Percentiles rank a stretch among this genome's conserved stretches.
phyloP scores from a whole-genome alignment of 306 rosid genomes.

The Sesbania bispinosa region DNA sequence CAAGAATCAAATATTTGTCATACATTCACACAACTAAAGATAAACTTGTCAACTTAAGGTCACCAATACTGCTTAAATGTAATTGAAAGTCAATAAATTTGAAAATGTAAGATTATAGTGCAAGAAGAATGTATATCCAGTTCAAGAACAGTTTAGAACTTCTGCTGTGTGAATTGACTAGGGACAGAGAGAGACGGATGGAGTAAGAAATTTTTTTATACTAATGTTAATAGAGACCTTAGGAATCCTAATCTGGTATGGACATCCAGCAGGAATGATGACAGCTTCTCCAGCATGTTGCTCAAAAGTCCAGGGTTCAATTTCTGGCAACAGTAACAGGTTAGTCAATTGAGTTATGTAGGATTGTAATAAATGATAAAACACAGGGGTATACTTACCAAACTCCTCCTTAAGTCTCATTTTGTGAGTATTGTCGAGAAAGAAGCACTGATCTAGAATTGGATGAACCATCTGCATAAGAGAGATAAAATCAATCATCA shows the following conservation, averaged over 20 bases:
- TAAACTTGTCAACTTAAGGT: background rate
- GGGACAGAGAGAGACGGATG: background rate
- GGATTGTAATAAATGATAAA: slow-evolving; percentile 2
- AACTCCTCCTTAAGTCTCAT: slow-evolving; percentile 87
- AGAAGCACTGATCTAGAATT: slow-evolving; percentile 75
- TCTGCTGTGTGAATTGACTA: background rate
- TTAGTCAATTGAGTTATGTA: slow-evolving; percentile 22
- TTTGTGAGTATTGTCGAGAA: slow-evolving; percentile 71
- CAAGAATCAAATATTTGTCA: slow-evolving; percentile 27
- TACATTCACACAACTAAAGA: background rate
- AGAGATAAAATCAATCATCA: slow-evolving; percentile 19
- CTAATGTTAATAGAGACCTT: slow-evolving; percentile 53
- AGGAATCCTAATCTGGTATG: slow-evolving; percentile 84
- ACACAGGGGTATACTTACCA: slow-evolving; percentile 42
- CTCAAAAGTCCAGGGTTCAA: slow-evolving; percentile 97
- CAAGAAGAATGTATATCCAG: background rate
- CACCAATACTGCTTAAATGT: background rate
- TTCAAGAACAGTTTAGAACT: background rate
- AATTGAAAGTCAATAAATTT: background rate
- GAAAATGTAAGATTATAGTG: background rate
- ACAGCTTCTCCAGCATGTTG: slow-evolving; percentile 96
- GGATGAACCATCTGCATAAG: slow-evolving; percentile 83
- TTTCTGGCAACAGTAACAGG: slow-evolving; percentile 46
- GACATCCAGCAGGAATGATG: slow-evolving; percentile 96
- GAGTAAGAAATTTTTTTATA: background rate